Evolutionary conservation across 306 rosid genomes (phyloP), one percentile per base, ranked within the genome.

Genomic region (Dryas alaskensis): DNA sequence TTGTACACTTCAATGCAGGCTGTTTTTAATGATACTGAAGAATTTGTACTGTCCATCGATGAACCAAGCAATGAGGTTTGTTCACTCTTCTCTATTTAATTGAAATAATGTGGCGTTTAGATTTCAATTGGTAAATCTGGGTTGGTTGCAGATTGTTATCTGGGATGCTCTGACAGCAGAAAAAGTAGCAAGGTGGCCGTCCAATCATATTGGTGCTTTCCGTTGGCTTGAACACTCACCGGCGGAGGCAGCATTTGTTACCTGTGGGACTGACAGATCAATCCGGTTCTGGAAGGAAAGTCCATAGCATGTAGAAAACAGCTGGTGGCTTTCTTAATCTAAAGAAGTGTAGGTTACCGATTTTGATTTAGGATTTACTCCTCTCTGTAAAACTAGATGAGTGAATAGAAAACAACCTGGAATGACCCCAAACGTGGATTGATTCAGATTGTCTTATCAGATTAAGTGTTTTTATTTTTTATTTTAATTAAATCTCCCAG

Each of bases 141-240:
- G 58, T 31, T 78, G 74, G 59, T 79, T 77, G 85, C 96, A 93
- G 98, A 81, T 93, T 49, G 86, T 89, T 55, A 67, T 85, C 16
- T 93, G 97, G 97, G 98, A 93, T 86, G 92, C 96, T 1, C 42
- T 87, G 88, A 91, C 94, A 22, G 80, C 97, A 62, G 98, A 91
- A 62, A 81, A 81, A 68, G 90, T 93, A 40, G 96, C 94, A 48
- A 86, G 84, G 74, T 88, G 96, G 91, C 96, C 98, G 49, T 93
- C 98, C 42, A 89, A 87, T 85, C 98, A 91, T 72, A 76, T 76
- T 16, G 98, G 97, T 45, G 91, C 89, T 12, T 97, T 95, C 16
- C 96, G 98, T 65, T 91, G 98, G 97, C 89, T 93, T 53, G 98
- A 88, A 47, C 96, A 93, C 85, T 93, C 94, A 1, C 92, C 90